Base-by-base conservation (phyloP, 208 protist species). In the Balamuthia mandrillaris region DNA sequence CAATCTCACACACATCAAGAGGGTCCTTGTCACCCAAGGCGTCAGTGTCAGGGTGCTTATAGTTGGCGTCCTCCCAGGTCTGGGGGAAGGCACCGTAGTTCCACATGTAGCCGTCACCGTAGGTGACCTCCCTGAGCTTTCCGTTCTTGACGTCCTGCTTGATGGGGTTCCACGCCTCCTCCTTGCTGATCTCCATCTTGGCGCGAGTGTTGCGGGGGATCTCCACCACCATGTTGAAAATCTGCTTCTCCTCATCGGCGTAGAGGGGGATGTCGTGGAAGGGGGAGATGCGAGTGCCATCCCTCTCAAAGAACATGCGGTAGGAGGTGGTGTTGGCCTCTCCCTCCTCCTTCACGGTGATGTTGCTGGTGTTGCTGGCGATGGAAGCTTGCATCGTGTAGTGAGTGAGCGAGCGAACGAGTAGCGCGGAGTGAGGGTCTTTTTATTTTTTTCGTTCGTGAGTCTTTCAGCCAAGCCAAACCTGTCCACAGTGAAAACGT, bases 11-110 rank as follows among this genome's bases (percentile, higher is more conserved):
- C 3, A 91, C 85, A 70, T 94, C 91, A 1, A 94, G 31, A 2
- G 91, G 92, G 81, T 94, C 92, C 56, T 92, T 92, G 75, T 94
- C 92, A 33, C 88, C 92, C 51, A 91, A 91, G 45, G 56, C 61
- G 18, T 83, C 42, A 16, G 92, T 94, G 78, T 70, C 45, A 21
- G 44, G n/a, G 75, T 93, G 68, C 37, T 86, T 74, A 51, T 88
- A 68, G 5, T 60, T 14, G 61, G 90, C 89, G 31, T 91, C 81
- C 81, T 94, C 92, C 89, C 90, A 94, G 6, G 92, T 94, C 87
- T 94, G 85, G 45, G 92, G 92, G 35, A 94, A 51, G 54, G 91
- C 90, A 81, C 92, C 92, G 78, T 94, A 94, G 90, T 94, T 94
- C 91, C 91, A 94, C 81, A 92, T 91, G 78, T 94, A 94, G 58